Evolutionary conservation across 179 eudicot species (phyloP), one percentile per base, ranked within the genome.

Genomic region (Spergularia azorica): DNA sequence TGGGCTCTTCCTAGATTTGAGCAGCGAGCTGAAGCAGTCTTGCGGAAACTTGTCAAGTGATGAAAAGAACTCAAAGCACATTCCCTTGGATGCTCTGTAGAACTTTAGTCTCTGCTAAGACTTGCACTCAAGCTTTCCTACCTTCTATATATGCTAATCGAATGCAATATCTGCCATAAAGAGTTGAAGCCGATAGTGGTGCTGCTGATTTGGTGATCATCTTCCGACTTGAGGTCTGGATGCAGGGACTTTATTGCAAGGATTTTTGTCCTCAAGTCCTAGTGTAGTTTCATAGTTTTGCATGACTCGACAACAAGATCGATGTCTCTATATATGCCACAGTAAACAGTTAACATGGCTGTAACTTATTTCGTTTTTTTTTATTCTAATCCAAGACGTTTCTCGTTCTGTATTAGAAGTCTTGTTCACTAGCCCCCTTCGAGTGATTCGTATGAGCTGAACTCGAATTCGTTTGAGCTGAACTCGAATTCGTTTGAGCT

Each of bases 1-100:
- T 94, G 98, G 98, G 92, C 84, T 73, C 86, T 94, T 48, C 95
- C 95, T 39, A 94, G 90, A 79, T 90, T 94, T 74, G 98, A 94
- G 89, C 97, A 92, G 83, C 90, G 98, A 78, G 98, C 98, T 50
- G 96, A 88, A 83, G 91, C 92, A 39, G 96, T 86, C 14, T 76
- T 94, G 75, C 85, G 92, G 80, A 94, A 90, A 76, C 93, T 86
- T 21, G 76, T 87, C 71, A 80, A 78, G 80, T 80, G 64, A 76
- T 64, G 56, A 21, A 60, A 26, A 66, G 38, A 43, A 48, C 70
- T 66, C 38, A 54, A 67, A 5, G 4, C 52, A 65, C 17, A 6
- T 39, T 48, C 66, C 52, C 61, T 65, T 68, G n/a, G 13, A 7
- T 59, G 17, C 75, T 26, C 15, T 0, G 21, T n/a, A 55, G 63